A percentile compares a stretch with the other conserved stretches of the same genome.
These are phyloP conservation scores for Sclerotinia minor DNA, from an alignment of 2,329 filamentous ascomycete species.

Conservation along the genomic window DNA sequence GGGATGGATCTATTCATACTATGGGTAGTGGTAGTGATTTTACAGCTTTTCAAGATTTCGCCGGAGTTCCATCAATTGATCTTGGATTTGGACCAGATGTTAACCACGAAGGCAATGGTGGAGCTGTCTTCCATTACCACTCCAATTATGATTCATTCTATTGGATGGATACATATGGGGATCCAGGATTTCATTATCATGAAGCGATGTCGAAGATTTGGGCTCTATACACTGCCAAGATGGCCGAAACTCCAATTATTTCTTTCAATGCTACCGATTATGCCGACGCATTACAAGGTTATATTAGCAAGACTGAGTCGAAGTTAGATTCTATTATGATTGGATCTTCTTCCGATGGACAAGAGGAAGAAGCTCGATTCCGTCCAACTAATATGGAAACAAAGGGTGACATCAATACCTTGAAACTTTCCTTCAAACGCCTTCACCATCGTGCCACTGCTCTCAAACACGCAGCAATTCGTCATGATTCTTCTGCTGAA, in stretches of 20 bases:
- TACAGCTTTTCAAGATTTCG: slow-evolving; percentile 64
- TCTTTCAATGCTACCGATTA: slow-evolving; percentile 52
- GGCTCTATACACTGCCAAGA: slow-evolving; percentile 50
- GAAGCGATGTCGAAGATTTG: slow-evolving; percentile 56
- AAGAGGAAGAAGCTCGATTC: slow-evolving; percentile 37
- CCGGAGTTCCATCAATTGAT: slow-evolving; percentile 54
- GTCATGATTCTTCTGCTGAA: slow-evolving; percentile 39
- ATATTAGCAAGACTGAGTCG: slow-evolving; percentile 38
- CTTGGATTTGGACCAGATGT: slow-evolving; percentile 51
- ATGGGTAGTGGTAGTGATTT: slow-evolving; percentile 68
- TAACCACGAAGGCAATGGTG: slow-evolving; percentile 27
- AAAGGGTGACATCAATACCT: slow-evolving; percentile 31
- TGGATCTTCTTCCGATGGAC: slow-evolving; percentile 32
- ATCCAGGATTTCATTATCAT: slow-evolving; percentile 64
- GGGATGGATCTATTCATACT: slow-evolving; percentile 55
- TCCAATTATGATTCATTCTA: slow-evolving; percentile 81
- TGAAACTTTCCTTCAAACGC: slow-evolving; percentile 37
- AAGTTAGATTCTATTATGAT: slow-evolving; percentile 36
- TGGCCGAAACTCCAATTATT: slow-evolving; percentile 54
- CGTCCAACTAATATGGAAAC: slow-evolving; percentile 30
- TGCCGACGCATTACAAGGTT: slow-evolving; percentile 39
- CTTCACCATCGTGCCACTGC: slow-evolving; percentile 36
- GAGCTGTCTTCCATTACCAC: slow-evolving; percentile 73
- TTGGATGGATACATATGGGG: slow-evolving; percentile 81
- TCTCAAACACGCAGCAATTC: slow-evolving; percentile 33